Evolutionary conservation across 2,329 filamentous ascomycete genomes (phyloP).

Genomic region (Fusarium subtropicale): DNA sequence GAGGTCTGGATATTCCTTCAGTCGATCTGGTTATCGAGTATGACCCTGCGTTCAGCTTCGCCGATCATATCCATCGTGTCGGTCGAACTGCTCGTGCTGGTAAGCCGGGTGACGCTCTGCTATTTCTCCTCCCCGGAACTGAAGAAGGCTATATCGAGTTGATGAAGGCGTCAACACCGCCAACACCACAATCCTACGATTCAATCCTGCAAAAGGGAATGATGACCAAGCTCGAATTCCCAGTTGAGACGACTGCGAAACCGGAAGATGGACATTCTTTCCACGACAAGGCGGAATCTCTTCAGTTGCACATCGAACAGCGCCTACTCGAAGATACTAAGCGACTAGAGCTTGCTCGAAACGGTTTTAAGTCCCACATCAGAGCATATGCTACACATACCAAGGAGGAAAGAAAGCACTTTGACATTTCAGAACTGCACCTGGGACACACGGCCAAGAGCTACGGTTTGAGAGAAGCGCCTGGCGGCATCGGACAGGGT

Average conservation of each 20-base stretch:
- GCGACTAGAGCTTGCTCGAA: slow-evolving; percentile 82
- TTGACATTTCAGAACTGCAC: slow-evolving; percentile 92
- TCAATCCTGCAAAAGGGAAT: slow-evolving; percentile 74
- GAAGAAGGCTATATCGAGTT: slow-evolving; percentile 92
- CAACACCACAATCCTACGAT: slow-evolving; percentile 64
- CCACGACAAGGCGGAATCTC: slow-evolving; percentile 65
- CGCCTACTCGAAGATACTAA: slow-evolving; percentile 70
- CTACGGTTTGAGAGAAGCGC: slow-evolving; percentile 89
- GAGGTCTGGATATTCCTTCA: slow-evolving; percentile 93
- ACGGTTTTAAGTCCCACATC: slow-evolving; percentile 91
- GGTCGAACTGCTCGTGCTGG: slow-evolving; percentile 95
- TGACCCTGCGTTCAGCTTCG: slow-evolving; percentile 91
- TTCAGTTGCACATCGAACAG: slow-evolving; percentile 71
- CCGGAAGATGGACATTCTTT: slow-evolving; percentile 57
- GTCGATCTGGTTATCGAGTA: slow-evolving; percentile 97
- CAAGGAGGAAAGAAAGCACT: slow-evolving; percentile 83
- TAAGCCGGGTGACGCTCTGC: slow-evolving; percentile 83
- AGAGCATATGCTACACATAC: slow-evolving; percentile 95
- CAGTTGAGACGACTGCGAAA: slow-evolving; percentile 74
- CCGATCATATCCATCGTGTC: slow-evolving; percentile 94
- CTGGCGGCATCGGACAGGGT: slow-evolving; percentile 79
- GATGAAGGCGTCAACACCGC: slow-evolving; percentile 65
- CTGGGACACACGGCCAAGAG: slow-evolving; percentile 94
- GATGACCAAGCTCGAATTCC: slow-evolving; percentile 68
- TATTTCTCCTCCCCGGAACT: slow-evolving; percentile 90